These are phyloP conservation scores for Cyclocybe aegerita DNA, from an alignment of 768 basidiomycete species.

Conservation along the genomic window DNA sequence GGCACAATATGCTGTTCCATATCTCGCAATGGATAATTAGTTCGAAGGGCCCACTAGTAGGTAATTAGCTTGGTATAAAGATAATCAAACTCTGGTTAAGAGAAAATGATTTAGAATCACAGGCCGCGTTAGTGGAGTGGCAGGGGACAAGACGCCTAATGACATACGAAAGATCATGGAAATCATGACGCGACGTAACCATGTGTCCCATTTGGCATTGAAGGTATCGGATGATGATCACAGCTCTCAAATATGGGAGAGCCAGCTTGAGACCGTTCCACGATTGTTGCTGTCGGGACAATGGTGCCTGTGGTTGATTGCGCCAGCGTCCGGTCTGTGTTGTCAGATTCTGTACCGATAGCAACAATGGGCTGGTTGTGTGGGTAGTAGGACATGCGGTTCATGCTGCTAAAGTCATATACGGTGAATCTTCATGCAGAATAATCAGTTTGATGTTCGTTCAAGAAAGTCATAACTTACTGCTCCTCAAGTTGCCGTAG, in stretches of 20 bases:
- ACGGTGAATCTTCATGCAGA: slow-evolving; percentile 68
- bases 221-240: slow-evolving; percentile 26
- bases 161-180: slow-evolving; percentile 11
- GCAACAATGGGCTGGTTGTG: slow-evolving; percentile 65
- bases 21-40: background rate
- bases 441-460: slow-evolving; percentile 6
- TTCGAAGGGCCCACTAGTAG: background rate
- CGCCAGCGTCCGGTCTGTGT: slow-evolving; percentile 40
- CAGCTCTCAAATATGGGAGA: slow-evolving; percentile 37
- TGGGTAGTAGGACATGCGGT: slow-evolving; percentile 85
- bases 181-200: slow-evolving; percentile 22
- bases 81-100: slow-evolving; percentile 8
- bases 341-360: slow-evolving; percentile 39
- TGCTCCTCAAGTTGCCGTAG: slow-evolving; percentile 92
- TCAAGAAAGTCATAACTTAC: slow-evolving; percentile 38
- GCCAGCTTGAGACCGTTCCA: slow-evolving; percentile 47
- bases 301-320: slow-evolving; percentile 43
- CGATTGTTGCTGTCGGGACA: slow-evolving; percentile 45
- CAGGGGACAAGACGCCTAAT: slow-evolving; percentile 1
- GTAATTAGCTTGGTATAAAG: slow-evolving; percentile 21
- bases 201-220: slow-evolving; percentile 20
- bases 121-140: background rate
- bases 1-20: background rate
- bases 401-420: slow-evolving; percentile 77
- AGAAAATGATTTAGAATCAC: background rate